Conservation (phyloP, 2,329 filamentous ascomycete species). For the Venturia effusa region DNA sequence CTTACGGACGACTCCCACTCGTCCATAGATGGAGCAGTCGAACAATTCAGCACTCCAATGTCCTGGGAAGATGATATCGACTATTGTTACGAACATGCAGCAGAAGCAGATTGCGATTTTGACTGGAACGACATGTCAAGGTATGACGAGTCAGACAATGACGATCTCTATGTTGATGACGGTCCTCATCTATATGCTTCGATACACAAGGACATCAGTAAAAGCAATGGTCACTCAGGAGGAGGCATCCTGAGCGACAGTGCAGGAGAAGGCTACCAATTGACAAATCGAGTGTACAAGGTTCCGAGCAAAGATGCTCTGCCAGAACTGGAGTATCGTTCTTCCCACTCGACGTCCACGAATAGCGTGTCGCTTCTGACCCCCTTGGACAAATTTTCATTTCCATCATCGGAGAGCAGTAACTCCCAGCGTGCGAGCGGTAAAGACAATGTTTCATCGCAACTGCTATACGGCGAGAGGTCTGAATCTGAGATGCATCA, state of each 20-base stretch:
- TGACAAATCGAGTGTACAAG: constrained; percentile 15
- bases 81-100: constrained; percentile 50
- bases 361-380: constrained; percentile 3
- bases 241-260: not conserved
- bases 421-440: not conserved
- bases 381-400: constrained; percentile 2
- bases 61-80: constrained; percentile 54
- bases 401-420: not conserved
- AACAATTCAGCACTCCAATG: constrained; percentile 12
- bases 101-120: constrained; percentile 50
- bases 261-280: not conserved
- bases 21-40: not conserved
- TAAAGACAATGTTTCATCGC: not conserved
- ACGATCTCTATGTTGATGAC: constrained; percentile 18
- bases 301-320: constrained; percentile 20
- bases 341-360: constrained; percentile 25
- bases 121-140: constrained; percentile 38
- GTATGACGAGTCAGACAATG: constrained; percentile 5
- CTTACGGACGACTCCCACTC: not conserved
- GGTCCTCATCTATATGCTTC: constrained; percentile 25
- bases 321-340: constrained; percentile 24
- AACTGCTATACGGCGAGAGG: not conserved
- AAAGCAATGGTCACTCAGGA: constrained; percentile 4
- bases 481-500: constrained; percentile 1
- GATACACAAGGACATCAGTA: constrained; percentile 1